Conservation (phyloP, 768 basidiomycete genomes). For the Lanmaoa rubissima region DNA sequence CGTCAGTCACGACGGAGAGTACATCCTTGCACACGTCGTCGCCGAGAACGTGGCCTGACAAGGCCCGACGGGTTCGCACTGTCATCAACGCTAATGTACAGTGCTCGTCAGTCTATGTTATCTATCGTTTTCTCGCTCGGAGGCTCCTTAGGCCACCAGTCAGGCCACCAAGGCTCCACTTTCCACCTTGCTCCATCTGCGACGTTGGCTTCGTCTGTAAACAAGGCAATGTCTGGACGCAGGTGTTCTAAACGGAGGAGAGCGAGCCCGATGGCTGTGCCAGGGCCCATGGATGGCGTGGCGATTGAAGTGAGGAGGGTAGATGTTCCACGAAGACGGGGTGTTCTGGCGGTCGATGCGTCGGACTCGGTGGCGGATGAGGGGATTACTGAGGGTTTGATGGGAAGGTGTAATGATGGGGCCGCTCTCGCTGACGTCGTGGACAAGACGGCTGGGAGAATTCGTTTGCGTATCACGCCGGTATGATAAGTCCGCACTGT, state of each 20-base stretch:
- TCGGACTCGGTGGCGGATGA: constrained; percentile 15
- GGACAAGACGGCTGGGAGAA: constrained; percentile 70
- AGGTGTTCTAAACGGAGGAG: constrained; percentile 75
- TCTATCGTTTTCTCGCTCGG: constrained; percentile 17
- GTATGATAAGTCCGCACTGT: constrained; percentile 97
- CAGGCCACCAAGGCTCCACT: constrained; percentile 69
- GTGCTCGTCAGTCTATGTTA: constrained; percentile 16
- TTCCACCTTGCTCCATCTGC: constrained; percentile 31
- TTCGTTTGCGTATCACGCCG: constrained; percentile 86
- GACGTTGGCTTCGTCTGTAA: constrained; percentile 4
- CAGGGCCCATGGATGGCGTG: constrained; percentile 21
- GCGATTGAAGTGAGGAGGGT: constrained; percentile 63
- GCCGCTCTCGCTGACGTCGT: constrained; percentile 21
- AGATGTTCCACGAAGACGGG: constrained; percentile 70
- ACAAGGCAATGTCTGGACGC: constrained; percentile 26
- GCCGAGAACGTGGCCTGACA: constrained; percentile 40
- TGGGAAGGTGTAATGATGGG: constrained; percentile 21
- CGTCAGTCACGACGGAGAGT: constrained; percentile 81
- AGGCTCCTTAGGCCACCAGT: constrained; percentile 52
- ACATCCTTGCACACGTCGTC: constrained; percentile 66
- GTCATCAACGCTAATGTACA: constrained; percentile 1
- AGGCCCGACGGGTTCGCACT: background rate
- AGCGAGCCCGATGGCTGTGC: constrained; percentile 64
- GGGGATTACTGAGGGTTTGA: constrained; percentile 23
- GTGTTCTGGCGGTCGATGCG: constrained; percentile 34